Evolutionary conservation across 805 yeast species (phyloP), one percentile per base, ranked within the genome.

Genomic region (Candida nanaspora): DNA sequence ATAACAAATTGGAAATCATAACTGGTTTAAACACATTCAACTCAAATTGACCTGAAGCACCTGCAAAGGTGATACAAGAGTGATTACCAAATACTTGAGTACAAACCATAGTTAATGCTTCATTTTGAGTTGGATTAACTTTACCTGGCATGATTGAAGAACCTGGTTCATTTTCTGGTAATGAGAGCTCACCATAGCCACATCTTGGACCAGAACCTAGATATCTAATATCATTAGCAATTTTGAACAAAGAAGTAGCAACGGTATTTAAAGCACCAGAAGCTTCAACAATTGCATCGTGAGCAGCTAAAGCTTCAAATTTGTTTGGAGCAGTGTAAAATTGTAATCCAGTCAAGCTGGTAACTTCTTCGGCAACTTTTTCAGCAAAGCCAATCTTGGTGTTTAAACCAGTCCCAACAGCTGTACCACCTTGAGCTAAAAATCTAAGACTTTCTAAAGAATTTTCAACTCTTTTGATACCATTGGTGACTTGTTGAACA

Each of bases 101-200:
- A 62, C 96, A 88, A 46, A 91, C 96, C 95, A 93, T 94, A 49
- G 98, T 93, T 63, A 93, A 71, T 41, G 98, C 98, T 76, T 93
- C 98, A 66, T 89, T 89, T 74, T 93, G 98, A 42, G 98, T 93
- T 51, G 98, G 98, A 77, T 93, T 93, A 48, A 93, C 97, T 72
- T 93, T 93, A 63, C 98, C 98, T 40, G 98, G 98, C 98, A 93
- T 93, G 67, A 93, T 93, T 23, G 97, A 88, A 45, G 97, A 87
- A 60, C 98, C 98, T 43, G 98, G 98, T 72, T 93, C 98, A 68
- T 93, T 93, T 72, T 91, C 98, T 48, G 98, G 98, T 54, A 93
- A 73, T 22, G 87, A 61, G 53, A 93, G 78, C 70, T 93, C 98
- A 42, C 97, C 97, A 69, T 93, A 93, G 48, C 98, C 98, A 70